phyloP scores from a whole-genome alignment of 768 basidiomycete genomes.

The Calocera cornea region DNA sequence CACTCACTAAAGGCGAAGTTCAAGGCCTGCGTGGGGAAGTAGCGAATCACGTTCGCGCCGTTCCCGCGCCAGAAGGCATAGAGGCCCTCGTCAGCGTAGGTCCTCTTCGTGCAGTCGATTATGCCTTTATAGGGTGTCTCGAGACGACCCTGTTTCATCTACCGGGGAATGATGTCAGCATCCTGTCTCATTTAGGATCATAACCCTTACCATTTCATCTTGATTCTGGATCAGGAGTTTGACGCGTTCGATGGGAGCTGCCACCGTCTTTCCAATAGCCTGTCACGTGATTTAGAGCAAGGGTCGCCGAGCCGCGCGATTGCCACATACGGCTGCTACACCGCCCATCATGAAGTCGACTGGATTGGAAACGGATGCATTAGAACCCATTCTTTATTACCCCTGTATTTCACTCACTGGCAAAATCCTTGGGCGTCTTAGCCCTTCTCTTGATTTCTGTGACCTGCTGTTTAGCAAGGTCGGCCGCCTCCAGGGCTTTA shows the following conservation, averaged over 20 bases:
- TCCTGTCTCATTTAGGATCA: slow-evolving; percentile 1
- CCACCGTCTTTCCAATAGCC: slow-evolving; percentile 29
- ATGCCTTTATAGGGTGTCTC: slow-evolving; percentile 28
- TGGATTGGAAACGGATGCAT: slow-evolving; percentile 5
- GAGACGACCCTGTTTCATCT: slow-evolving; percentile 25
- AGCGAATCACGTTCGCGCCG: slow-evolving; percentile 32
- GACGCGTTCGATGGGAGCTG: slow-evolving; percentile 32
- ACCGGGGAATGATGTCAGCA: neutral
- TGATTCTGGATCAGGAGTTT: slow-evolving; percentile 32
- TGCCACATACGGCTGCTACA: slow-evolving; percentile 12
- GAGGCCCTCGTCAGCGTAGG: slow-evolving; percentile 27
- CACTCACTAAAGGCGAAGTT: slow-evolving; percentile 34
- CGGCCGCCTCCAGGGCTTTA: neutral
- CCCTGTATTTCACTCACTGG: slow-evolving; percentile 7
- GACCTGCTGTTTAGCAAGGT: neutral
- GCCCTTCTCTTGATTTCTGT: neutral
- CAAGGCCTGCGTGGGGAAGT: slow-evolving; percentile 36
- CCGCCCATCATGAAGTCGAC: slow-evolving; percentile 31
- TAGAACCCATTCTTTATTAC: slow-evolving; percentile 4
- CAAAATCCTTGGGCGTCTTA: slow-evolving; percentile 1
- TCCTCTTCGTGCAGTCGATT: slow-evolving; percentile 26
- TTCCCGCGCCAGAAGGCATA: slow-evolving; percentile 33
- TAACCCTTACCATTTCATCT: slow-evolving; percentile 12
- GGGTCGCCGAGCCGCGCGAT: neutral
- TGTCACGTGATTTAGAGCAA: slow-evolving; percentile 14